phyloP scores from a whole-genome alignment of 495 filamentous ascomycete genomes.

The Xylaria cubensis region DNA sequence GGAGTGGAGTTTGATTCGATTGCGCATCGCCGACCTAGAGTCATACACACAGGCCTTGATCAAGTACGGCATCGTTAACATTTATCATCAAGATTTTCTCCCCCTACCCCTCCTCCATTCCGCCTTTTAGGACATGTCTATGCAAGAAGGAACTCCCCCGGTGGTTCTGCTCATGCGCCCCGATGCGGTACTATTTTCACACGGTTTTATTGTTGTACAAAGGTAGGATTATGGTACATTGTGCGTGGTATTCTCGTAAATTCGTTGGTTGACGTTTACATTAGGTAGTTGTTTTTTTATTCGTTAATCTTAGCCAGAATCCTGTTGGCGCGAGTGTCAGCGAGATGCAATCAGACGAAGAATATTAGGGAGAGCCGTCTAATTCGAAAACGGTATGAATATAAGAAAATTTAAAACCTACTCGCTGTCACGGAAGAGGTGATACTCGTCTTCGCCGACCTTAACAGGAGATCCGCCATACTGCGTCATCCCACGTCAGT shows the following conservation, averaged over 20 bases:
- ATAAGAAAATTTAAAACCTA: constrained; percentile 56
- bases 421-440: constrained; percentile 96
- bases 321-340: constrained; percentile 49
- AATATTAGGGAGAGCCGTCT: not conserved
- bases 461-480: constrained; percentile 96
- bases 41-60: not conserved
- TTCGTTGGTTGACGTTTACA: constrained; percentile 33
- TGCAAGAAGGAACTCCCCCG: constrained; percentile 1
- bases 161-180: constrained; percentile 8
- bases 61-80: not conserved
- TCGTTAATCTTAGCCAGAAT: constrained; percentile 91
- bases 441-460: constrained; percentile 95
- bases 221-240: constrained; percentile 44
- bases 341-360: not conserved
- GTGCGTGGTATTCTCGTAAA: constrained; percentile 33
- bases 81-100: not conserved
- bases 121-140: constrained; percentile 16
- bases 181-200: constrained; percentile 37
- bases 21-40: not conserved
- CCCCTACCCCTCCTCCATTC: not conserved
- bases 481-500: constrained; percentile 57
- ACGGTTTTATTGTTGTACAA: constrained; percentile 40
- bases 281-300: constrained; percentile 52
- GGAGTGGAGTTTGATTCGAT: constrained; percentile 15
- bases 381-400: not conserved